phyloP scores from a whole-genome alignment of 1,284 basidiomycete genomes.

The Amylostereum chailletii region DNA sequence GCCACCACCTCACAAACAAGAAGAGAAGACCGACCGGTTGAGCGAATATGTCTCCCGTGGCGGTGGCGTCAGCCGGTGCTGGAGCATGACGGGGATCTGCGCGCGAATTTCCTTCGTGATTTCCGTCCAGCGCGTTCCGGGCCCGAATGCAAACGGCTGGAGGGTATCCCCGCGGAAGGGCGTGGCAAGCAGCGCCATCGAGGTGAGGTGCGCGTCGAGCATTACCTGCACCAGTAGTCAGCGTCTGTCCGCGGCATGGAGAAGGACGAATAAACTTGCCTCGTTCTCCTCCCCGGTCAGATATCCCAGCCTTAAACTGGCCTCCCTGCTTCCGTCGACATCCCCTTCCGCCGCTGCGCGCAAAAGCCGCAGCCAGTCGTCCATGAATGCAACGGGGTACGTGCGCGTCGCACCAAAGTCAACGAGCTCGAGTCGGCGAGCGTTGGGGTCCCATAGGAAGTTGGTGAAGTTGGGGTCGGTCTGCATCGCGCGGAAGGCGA shows the following conservation, averaged over 20 bases:
- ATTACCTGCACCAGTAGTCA: slow-evolving; percentile 48
- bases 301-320: slow-evolving; percentile 81
- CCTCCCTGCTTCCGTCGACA: slow-evolving; percentile 58
- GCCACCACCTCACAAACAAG: neutral
- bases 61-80: slow-evolving; percentile 84
- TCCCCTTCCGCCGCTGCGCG: slow-evolving; percentile 72
- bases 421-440: slow-evolving; percentile 75
- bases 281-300: slow-evolving; percentile 85
- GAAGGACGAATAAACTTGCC: slow-evolving; percentile 29
- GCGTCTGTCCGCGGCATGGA: neutral
- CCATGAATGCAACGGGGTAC: slow-evolving; percentile 85
- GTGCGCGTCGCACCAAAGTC: slow-evolving; percentile 94
- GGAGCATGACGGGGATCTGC: slow-evolving; percentile 88
- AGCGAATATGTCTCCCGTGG: slow-evolving; percentile 92
- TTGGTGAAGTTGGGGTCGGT: slow-evolving; percentile 99
- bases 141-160: slow-evolving; percentile 69
- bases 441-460: slow-evolving; percentile 78
- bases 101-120: slow-evolving; percentile 71
- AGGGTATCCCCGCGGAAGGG: slow-evolving; percentile 62
- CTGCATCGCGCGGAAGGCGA: slow-evolving; percentile 91
- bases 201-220: slow-evolving; percentile 82
- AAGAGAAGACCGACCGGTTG: slow-evolving; percentile 51
- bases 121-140: slow-evolving; percentile 51
- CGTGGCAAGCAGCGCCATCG: slow-evolving; percentile 76
- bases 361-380: slow-evolving; percentile 79